Evolutionary conservation across 2,329 filamentous ascomycete genomes (phyloP), one percentile per base, ranked within the genome.

Genomic region (Penicillium oxalicum): DNA sequence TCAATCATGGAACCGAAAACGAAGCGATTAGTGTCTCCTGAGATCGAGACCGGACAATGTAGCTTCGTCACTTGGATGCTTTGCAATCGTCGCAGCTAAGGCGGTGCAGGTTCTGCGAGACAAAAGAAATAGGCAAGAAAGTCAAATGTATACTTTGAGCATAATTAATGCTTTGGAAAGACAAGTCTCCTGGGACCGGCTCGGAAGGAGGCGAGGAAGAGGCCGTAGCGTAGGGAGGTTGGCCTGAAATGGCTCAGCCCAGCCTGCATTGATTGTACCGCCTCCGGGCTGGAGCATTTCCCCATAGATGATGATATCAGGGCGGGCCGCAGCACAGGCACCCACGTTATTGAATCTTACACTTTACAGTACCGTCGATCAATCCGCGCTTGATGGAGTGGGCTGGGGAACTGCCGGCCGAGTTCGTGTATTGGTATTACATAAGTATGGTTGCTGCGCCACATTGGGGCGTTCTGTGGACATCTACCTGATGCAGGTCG

Each of bases 261-360:
- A 47, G 32, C 33, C 38, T 13, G 13, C 25, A 25, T 18, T 41
- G 26, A 41, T 34, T 33, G 27, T 37, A 28, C 43, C 33, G 33
- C 24, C 48, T 43, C 40, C 29, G 40, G 28, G 29, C 29, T 11
- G 8, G 29, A 11, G 29, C 29, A 11, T 32, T 32, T 11, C 29
- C 29, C 29, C 29, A 32, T 51, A 33, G 47, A 33, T 33, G 42
- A 41, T 37, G 44, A 49, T 40, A 40, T 50, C 11, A 47, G 41
- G 39, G 28, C 37, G 7, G 24, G 25, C 47, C 27, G 45, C 32
- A 33, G 32, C 40, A 43, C 18, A 43, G 40, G 40, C 40, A 43
- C 40, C 40, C 40, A 43, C 40, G 34, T 43, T 43, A 18, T 18
- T 18, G 18, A 18, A 18, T 32, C 2, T 32, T 4, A 2, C 29